Base-by-base conservation (phyloP, 2,329 filamentous ascomycete species). In the Diaporthe sp. region DNA sequence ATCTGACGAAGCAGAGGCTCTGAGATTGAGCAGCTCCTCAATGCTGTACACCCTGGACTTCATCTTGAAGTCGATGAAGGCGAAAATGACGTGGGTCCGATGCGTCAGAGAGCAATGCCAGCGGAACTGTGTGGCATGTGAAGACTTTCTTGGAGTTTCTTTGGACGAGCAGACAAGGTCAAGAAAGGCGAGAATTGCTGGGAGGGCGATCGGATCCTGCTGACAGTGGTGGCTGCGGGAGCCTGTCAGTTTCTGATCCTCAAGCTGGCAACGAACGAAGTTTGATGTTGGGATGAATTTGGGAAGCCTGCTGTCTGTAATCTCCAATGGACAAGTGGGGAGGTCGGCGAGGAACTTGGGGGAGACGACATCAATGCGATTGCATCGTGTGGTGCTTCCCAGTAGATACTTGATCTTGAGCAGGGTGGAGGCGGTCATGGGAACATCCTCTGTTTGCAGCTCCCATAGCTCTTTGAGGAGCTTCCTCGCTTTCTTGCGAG, bases 1-100 rank as follows among this genome's bases (percentile, higher is more conserved):
- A 70, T 44, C 12, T 2, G 49, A 20, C 31, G 74, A 63, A 22
- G 51, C 60, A 71, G 44, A 63, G 13, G 78, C 80, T 49, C 83
- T 82, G 53, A 89, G 81, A 74, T 81, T 82, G 60, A 89, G 81
- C n/a, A 90, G 83, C 80, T 90, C 86, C 49, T 81, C 80, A 70
- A 85, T 80, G 12, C 83, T 85, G 78, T 90, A 90, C 15, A 79
- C 84, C 58, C 82, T 83, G 17, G 83, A 82, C 72, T 82, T 81
- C 88, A 90, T 89, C 72, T 81, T 80, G 80, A 80, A 72, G 63
- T 80, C 76, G 76, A 86, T 78, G 77, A 84, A 85, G 77, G 83
- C 85, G 77, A 87, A 86, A 75, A 87, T 79, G 78, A 82, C 81
- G 81, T 85, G 85, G 37, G 83, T 83, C 49, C 84, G 83, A 79